Evolutionary conservation across 306 rosid species (phyloP), one percentile per base, ranked within the genome.

Genomic region (Cajanus cajan): DNA sequence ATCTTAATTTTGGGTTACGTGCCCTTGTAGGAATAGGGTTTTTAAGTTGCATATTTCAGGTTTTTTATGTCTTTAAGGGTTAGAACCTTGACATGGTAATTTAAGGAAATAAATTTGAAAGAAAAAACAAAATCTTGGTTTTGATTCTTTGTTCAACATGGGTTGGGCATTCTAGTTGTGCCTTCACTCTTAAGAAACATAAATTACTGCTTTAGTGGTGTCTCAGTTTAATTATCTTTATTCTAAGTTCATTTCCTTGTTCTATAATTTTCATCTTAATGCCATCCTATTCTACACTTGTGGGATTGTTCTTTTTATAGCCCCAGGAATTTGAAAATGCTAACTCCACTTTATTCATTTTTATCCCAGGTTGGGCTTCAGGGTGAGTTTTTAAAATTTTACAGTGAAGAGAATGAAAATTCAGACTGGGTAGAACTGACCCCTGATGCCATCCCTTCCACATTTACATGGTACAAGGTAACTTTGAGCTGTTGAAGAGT

Each of bases 401-500:
- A 90, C 81, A 59, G 82, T 47, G 91, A 88, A 86, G 94, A 82
- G 64, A 86, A 78, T 74, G 86, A 90, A 16, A 88, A 89, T 67
- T 88, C 88, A 12, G 85, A 71, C 58, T 94, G 98, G 98, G 82
- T 74, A 82, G 85, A 87, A 68, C 76, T 92, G 76, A 80, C 86
- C 13, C 83, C 72, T 18, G 94, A 88, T 77, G 86, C 85, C 47
- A 68, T 58, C 78, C 91, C 93, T 25, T 88, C 97, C 67, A 80
- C 86, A 0, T 92, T 92, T 82, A 81, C 97, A 72, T 94, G 98
- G 98, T 94, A 94, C 88, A 94, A 94, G 98, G 98, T 94, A 92
- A 68, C 52, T 14, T 13, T 48, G 40, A 52, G 67, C 57, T 66
- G 52, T 24, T 21, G 54, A 71, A 74, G 64, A 40, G 73, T 67